These are phyloP conservation scores for Lactarius deliciosus DNA, from an alignment of 768 basidiomycete genomes.

Conservation along the genomic window DNA sequence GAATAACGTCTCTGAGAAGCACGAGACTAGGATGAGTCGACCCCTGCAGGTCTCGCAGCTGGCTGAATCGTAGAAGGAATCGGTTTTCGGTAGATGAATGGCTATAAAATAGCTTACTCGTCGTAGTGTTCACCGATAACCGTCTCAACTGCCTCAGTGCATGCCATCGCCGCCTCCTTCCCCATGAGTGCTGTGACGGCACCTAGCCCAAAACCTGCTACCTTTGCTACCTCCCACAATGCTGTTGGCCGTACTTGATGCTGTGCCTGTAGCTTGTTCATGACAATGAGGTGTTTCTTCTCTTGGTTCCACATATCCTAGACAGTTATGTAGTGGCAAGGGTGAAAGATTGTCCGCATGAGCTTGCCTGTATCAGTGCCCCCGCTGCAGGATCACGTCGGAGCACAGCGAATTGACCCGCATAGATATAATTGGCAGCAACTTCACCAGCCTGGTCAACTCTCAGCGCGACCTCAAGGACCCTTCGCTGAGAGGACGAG, in stretches of 20 bases:
- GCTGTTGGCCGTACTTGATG: conserved; percentile 83
- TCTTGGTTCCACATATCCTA: conserved; percentile 99
- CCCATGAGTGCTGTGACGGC: conserved; percentile 84
- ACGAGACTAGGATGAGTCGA: conserved; percentile 78
- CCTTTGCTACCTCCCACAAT: conserved; percentile 81
- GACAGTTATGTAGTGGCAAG: conserved; percentile 4
- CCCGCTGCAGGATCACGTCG: conserved; percentile 55
- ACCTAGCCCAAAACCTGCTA: conserved; percentile 84
- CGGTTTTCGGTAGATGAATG: neutral
- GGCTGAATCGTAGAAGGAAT: conserved; percentile 47
- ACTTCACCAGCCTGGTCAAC: conserved; percentile 97
- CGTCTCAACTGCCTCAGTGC: conserved; percentile 96
- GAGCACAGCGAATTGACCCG: conserved; percentile 78
- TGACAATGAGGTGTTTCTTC: conserved; percentile 83
- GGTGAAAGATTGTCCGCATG: conserved; percentile 14
- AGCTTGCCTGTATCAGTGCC: conserved; percentile 71
- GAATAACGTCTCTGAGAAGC: conserved; percentile 66
- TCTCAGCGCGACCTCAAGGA: conserved; percentile 68
- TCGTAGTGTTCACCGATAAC: conserved; percentile 98
- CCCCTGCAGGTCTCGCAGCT: conserved; percentile 70
- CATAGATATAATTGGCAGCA: conserved; percentile 95
- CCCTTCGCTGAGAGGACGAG: conserved; percentile 46
- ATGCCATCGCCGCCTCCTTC: conserved; percentile 95
- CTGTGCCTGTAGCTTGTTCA: conserved; percentile 82
- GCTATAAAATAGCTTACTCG: conserved; percentile 61